Evolutionary conservation across 2,329 filamentous ascomycete genomes (phyloP), one percentile per base, ranked within the genome.

Genomic region (Aspergillus sp.): DNA sequence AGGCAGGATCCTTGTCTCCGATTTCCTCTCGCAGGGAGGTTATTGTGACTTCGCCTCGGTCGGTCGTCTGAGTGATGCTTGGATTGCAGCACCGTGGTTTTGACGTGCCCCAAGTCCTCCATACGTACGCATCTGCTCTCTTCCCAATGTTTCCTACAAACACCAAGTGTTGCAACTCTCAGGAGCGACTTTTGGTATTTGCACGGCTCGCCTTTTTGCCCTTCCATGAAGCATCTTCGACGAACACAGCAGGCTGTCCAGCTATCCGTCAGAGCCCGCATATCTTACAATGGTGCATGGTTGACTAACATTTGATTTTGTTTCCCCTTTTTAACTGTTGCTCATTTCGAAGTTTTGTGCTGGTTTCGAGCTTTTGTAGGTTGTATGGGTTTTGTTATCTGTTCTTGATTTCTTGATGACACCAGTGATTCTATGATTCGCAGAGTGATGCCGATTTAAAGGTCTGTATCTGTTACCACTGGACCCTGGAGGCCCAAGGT

Each of bases 1-100:
- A 73, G 57, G 66, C 75, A 15, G 75, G 72, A 13, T 76, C 76
- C 32, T 57, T 70, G 45, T 79, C 77, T 12, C 76, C 76, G 4
- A 68, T 72, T 25, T 73, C 76, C 12, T 75, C 76, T 13, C 73
- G 75, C 59, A 76, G 76, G 67, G 74, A 76, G 61, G 70, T 79
- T 43, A 59, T 71, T 38, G 63, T 75, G 48, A 71, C 72, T 17
- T 75, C 75, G 43, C 72, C 76, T 52, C 73, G 70, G 21, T 76
- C 75, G 12, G 71, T 69, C 48, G 65, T 68, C 39, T 75, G 64
- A 65, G 15, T 57, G 28, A 36, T n/a, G 17, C 19, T 43, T 60
- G 30, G 6, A 45, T 7, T 19, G n/a, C 13, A 50, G 32, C 12
- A 7, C 25, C 6, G 23, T 21, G 43, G 15, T 51, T 9, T 6